Evolutionary conservation across 2,329 filamentous ascomycete genomes (phyloP), one percentile per base, ranked within the genome.

Genomic region (Colletotrichum costaricense): DNA sequence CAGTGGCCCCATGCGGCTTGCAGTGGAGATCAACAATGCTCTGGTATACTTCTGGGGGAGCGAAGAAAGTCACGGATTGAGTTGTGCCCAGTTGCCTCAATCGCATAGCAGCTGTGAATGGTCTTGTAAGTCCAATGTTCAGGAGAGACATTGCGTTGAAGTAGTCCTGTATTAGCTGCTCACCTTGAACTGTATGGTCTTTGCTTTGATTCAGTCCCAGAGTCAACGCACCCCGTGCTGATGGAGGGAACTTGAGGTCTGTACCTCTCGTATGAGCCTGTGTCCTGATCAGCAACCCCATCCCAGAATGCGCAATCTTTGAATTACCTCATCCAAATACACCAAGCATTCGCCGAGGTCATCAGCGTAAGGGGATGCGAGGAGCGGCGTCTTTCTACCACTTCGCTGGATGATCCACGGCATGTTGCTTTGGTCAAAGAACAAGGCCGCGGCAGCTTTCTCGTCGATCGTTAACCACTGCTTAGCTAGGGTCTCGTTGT

Each of bases 101-200:
- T 72, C 92, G 82, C 91, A 93, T 93, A 0, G 91, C 90, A 66
- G 91, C 91, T 89, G 72, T 28, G 1, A 5, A 52, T 12, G 14
- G 1, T 12, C 5, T 11, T 2, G 24, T 75, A 38, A 76, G n/a
- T n/a, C 8, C 26, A 11, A 22, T 46, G 24, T 0, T 5, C 3
- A 2, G 16, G n/a, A 12, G 8, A 14, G 7, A 3, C 7, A 5
- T 35, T 38, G 8, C 9, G 58, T 30, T 30, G 30, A 30, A 11
- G 4, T 42, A n/a, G 42, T 26, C 2, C 30, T 4, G 30, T 9
- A 26, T 26, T 26, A 16, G 7, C 1, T 6, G 59, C 78, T 74
- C 80, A 88, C 88, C 88, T 85, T 93, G 90, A 0, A 91, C 89
- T 0, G 88, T 86, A 9, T 89, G 85, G 68, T 92, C 91, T 72